Conservation (phyloP, 208 protist species). For the Crithidia mellificae region DNA sequence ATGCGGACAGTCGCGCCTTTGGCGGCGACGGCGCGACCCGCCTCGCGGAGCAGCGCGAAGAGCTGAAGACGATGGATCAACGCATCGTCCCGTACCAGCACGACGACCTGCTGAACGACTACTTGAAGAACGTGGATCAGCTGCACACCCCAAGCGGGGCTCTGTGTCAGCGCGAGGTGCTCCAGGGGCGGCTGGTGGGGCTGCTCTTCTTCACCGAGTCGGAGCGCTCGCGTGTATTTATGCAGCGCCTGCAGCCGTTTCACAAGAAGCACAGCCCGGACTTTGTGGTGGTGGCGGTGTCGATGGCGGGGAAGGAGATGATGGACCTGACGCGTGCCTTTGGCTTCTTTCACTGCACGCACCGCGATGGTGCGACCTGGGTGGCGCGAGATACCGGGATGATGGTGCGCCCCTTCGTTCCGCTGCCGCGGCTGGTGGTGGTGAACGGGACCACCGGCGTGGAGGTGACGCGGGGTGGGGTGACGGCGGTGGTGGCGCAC, state of each 20-base stretch:
- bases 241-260: conserved; percentile 57
- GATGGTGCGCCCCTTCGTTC: conserved; percentile 43
- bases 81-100: conserved; percentile 69
- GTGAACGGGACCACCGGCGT: conserved; percentile 66
- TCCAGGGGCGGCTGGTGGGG: conserved; percentile 76
- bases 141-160: conserved; percentile 62
- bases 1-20: conserved; percentile 61
- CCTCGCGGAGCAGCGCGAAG: conserved; percentile 55
- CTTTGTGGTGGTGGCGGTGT: conserved; percentile 77
- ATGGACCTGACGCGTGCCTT: conserved; percentile 59
- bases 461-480: conserved; percentile 63
- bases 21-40: conserved; percentile 70
- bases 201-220: conserved; percentile 82
- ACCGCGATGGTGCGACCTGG: conserved; percentile 75
- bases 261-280: conserved; percentile 58
- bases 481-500: conserved; percentile 63
- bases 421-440: conserved; percentile 67
- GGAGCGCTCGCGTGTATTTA: conserved; percentile 68
- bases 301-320: conserved; percentile 69
- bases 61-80: conserved; percentile 76
- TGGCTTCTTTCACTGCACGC: conserved; percentile 82
- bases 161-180: conserved; percentile 40
- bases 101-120: conserved; percentile 63
- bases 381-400: conserved; percentile 69
- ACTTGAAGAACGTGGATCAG: conserved; percentile 61